phyloP scores from a whole-genome alignment of 2,329 filamentous ascomycete species.

The Fusarium coffeatum region DNA sequence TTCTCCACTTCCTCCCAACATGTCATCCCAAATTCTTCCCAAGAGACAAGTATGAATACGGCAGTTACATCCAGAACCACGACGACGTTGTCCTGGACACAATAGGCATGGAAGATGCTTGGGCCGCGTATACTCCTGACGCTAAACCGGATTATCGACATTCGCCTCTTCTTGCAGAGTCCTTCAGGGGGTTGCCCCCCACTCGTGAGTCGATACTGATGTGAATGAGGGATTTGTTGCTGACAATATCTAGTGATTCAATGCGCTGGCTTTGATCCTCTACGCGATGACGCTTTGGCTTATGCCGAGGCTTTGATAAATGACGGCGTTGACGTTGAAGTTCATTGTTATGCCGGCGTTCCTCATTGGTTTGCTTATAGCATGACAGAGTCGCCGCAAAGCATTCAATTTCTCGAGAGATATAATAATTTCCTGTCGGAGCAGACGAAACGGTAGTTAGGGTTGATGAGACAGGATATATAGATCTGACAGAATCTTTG shows the following conservation, averaged over 20 bases:
- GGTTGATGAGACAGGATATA: neutral
- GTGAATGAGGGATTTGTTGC: fast-evolving
- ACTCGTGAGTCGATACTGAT: conserved; percentile 13
- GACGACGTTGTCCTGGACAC: conserved; percentile 20
- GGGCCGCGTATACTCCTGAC: conserved; percentile 23
- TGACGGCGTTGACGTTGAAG: conserved; percentile 27
- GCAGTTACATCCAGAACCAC: conserved; percentile 39
- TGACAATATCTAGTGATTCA: conserved; percentile 29
- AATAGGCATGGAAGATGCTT: conserved; percentile 16
- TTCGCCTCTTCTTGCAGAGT: conserved; percentile 39
- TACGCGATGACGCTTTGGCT: conserved; percentile 39
- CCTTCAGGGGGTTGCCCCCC: conserved; percentile 28
- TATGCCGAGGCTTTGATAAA: conserved; percentile 34
- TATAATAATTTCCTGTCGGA: conserved; percentile 16
- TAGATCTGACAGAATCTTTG: neutral
- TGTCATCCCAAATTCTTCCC: conserved; percentile 46
- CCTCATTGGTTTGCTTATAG: conserved; percentile 41
- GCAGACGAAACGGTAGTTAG: neutral
- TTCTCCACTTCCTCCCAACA: conserved; percentile 31
- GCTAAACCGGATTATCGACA: conserved; percentile 29
- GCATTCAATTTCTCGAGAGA: conserved; percentile 11
- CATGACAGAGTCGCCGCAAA: neutral
- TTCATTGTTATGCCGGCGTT: conserved; percentile 35
- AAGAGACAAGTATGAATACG: conserved; percentile 37
- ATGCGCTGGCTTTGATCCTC: conserved; percentile 31